These are phyloP conservation scores for Pneumocystis jirovecii DNA, from an alignment of 1,139 yeast genomes.

Conservation along the genomic window DNA sequence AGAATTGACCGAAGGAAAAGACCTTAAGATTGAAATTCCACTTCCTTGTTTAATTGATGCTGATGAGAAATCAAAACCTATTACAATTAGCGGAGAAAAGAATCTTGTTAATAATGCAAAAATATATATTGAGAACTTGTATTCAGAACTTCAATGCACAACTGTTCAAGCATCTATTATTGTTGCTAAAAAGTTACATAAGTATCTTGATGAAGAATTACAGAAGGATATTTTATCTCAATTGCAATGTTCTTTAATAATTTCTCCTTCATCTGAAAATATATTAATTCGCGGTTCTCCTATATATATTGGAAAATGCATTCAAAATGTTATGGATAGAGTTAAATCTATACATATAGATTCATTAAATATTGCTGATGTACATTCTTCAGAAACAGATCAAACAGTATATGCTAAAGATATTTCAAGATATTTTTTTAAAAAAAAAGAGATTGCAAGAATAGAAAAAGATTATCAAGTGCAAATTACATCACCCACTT, in stretches of 20 bases:
- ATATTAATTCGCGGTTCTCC: constrained; percentile 47
- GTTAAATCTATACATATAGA: constrained; percentile 46
- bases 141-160: constrained; percentile 26
- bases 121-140: constrained; percentile 33
- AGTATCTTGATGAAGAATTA: constrained; percentile 26
- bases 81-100: constrained; percentile 49
- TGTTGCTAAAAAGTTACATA: constrained; percentile 40
- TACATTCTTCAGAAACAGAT: constrained; percentile 40
- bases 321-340: constrained; percentile 38
- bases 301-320: constrained; percentile 43
- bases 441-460: constrained; percentile 32
- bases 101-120: constrained; percentile 40
- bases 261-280: constrained; percentile 35
- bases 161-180: constrained; percentile 28
- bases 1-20: constrained; percentile 15
- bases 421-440: constrained; percentile 49
- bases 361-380: constrained; percentile 64
- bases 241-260: constrained; percentile 48
- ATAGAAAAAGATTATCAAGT: constrained; percentile 33
- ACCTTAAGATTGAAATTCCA: constrained; percentile 28
- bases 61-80: constrained; percentile 18
- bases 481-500: constrained; percentile 42
- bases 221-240: constrained; percentile 33
- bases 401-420: constrained; percentile 68
- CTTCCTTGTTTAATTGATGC: constrained; percentile 6